These are phyloP conservation scores for Quaeritorhiza haematococci DNA, from an alignment of 371 early-diverging fungal species.

Conservation along the genomic window DNA sequence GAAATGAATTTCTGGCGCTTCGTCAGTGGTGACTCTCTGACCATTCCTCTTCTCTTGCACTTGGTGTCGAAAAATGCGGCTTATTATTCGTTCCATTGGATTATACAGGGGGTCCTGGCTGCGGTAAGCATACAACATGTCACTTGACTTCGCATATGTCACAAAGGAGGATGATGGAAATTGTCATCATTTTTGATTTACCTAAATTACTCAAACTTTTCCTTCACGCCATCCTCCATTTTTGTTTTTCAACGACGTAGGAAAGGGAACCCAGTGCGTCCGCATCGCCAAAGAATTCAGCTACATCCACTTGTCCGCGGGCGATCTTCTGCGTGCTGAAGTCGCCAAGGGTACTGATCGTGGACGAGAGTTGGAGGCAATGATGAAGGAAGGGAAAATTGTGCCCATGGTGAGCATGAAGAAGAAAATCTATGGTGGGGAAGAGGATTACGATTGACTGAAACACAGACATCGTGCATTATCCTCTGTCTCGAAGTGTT, in stretches of 20 bases:
- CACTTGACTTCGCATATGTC: no score
- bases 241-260: neutral
- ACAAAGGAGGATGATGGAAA: neutral
- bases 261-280: slow-evolving; percentile 40
- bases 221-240: neutral
- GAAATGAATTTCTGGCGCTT: no score
- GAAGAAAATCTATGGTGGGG: neutral
- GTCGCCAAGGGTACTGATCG: slow-evolving; percentile 41
- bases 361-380: slow-evolving; percentile 41
- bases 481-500: no score
- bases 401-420: slow-evolving; percentile 50
- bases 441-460: no score
- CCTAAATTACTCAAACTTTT: neutral
- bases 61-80: neutral
- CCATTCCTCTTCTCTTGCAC: no score
- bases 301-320: slow-evolving; percentile 51
- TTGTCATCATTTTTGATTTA: neutral
- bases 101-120: slow-evolving; percentile 31
- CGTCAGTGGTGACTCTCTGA: no score
- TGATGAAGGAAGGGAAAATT: slow-evolving; percentile 60
- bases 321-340: slow-evolving; percentile 55
- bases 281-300: slow-evolving; percentile 27
- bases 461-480: no score
- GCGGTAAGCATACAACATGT: no score
- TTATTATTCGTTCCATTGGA: neutral